These are phyloP conservation scores for Ogataea wickerhamii DNA, from an alignment of 805 yeast genomes.

Conservation along the genomic window DNA sequence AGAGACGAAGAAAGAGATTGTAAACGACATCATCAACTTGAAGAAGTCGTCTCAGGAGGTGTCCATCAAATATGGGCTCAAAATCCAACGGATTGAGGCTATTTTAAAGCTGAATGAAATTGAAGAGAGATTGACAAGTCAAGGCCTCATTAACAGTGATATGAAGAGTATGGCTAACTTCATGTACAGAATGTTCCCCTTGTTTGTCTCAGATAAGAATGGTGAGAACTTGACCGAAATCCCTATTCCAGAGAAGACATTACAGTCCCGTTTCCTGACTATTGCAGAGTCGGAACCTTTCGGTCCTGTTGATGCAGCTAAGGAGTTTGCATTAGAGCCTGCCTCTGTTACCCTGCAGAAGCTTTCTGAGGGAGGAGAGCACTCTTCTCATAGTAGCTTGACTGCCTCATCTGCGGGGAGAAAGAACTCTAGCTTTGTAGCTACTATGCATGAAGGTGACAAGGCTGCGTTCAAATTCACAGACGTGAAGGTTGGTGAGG, in stretches of 20 bases:
- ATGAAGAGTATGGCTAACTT: conserved; percentile 54
- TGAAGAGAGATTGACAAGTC: conserved; percentile 56
- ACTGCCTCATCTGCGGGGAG: conserved; percentile 25
- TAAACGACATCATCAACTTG: conserved; percentile 45
- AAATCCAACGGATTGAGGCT: conserved; percentile 88
- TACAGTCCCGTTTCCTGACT: conserved; percentile 77
- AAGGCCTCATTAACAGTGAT: conserved; percentile 54
- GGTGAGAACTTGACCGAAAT: conserved; percentile 88
- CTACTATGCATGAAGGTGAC: conserved; percentile 65
- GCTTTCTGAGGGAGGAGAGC: conserved; percentile 58
- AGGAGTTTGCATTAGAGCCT: conserved; percentile 78
- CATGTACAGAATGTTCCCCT: conserved; percentile 80
- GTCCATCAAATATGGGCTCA: conserved; percentile 74
- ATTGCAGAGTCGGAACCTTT: conserved; percentile 94
- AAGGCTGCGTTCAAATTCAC: conserved; percentile 70
- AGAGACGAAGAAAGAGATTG: conserved; percentile 57
- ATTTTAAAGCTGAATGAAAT: conserved; percentile 62
- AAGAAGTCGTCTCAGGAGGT: conserved; percentile 64
- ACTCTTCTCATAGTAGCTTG: conserved; percentile 32
- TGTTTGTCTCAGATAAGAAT: conserved; percentile 45
- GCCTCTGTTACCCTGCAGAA: conserved; percentile 74
- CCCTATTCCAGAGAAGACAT: conserved; percentile 82
- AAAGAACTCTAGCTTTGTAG: conserved; percentile 42
- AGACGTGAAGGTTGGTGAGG: conserved; percentile 73
- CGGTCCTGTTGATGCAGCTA: conserved; percentile 94